Evolutionary conservation across 1,284 basidiomycete species (phyloP), one percentile per base, ranked within the genome.

Genomic region (Grifola frondosa): DNA sequence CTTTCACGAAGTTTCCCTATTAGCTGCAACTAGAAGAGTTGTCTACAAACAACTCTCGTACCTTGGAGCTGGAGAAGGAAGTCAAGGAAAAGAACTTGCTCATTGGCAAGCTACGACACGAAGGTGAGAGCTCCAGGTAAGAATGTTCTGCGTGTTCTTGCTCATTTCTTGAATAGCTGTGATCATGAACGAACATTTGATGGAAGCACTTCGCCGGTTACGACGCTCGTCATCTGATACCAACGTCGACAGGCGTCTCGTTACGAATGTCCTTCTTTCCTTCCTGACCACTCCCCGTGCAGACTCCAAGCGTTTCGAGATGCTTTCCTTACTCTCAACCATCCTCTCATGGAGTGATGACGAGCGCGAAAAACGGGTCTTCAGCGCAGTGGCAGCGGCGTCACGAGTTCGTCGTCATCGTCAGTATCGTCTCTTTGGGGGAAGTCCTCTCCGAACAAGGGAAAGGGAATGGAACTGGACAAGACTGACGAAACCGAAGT

Each of bases 151-250:
- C 30, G 35, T 37, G 6, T 29, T 42, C 28, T 24, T 52, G 20
- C 31, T 35, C 32, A 16, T 3, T 39, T 61, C 21, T 50, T 38
- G 17, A 6, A 13, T 53, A 95, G 93, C 88, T 36, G 91, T 97
- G 8, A 94, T 98, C 44, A 84, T 96, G 60, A 98, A 99, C 59
- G 96, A 99, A 61, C 96, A 99, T 59, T 76, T 99, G 7, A 97
- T 94, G 54, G 95, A 98, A 65, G 95, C 97, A 0, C 78, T 99
- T n/a, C 86, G 95, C 12, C 82, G 96, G 17, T 73, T 99, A 33
- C 82, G 93, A 26, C 87, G 85, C 53, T 90, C 86, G 48, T 86
- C 90, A 3, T 81, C 88, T 2, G 91, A 92, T 47, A 87, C 81
- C 39, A 96, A 91, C 50, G 96, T 99, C 15, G 96, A 99, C 62